A percentile compares a stretch with the other conserved stretches of the same genome.
Conservation (phyloP, 352 stramenopile genomes). For the Phytophthora pini region DNA sequence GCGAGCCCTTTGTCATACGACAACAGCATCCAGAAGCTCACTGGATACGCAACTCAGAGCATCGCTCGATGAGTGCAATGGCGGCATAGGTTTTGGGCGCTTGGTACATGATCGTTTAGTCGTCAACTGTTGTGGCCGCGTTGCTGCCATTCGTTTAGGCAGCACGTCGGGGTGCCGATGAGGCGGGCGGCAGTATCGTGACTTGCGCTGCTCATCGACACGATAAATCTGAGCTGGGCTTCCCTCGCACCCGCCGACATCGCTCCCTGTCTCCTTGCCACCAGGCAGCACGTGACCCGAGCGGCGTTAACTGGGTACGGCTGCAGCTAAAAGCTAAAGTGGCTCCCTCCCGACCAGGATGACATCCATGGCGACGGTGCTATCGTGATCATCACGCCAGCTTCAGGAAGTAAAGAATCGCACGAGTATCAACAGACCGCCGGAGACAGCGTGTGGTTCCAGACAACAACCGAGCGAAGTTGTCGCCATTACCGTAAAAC, state of each 20-base stretch:
- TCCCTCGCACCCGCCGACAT: neutral
- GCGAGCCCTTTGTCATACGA: too few species aligned
- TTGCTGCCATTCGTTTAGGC: neutral
- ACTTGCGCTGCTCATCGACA: neutral
- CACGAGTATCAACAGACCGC: constrained; percentile 4
- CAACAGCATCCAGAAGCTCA: too few species aligned
- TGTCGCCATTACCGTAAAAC: too few species aligned
- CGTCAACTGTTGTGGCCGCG: too few species aligned
- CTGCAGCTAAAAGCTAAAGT: neutral
- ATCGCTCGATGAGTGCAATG: neutral
- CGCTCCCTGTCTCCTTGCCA: neutral
- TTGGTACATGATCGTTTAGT: neutral
- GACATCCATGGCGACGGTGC: neutral
- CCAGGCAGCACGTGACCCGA: constrained; percentile 11
- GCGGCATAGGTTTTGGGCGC: neutral
- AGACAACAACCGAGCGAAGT: neutral
- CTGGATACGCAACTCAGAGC: too few species aligned
- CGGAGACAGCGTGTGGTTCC: neutral
- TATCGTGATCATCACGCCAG: constrained; percentile 13
- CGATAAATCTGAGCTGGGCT: neutral
- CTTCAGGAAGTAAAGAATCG: constrained; percentile 20
- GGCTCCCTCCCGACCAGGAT: neutral
- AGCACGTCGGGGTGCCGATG: too few species aligned
- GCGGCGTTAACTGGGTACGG: neutral
- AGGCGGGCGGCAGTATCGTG: neutral